phyloP scores from a whole-genome alignment of 257 asterid species.

The Marsdenia floribunda region DNA sequence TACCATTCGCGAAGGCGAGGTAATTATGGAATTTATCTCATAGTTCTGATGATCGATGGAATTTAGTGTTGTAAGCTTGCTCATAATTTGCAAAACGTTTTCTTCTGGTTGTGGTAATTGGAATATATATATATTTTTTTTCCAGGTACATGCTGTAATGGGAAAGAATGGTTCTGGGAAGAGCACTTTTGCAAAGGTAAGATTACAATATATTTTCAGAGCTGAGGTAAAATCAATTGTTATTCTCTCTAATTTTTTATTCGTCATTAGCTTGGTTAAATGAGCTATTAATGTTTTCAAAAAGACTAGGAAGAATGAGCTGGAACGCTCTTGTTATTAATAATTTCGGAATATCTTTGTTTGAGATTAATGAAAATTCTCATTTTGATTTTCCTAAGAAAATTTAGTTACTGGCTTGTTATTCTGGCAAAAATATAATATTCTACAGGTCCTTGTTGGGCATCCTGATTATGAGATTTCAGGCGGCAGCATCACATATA shows the following conservation, averaged over 20 bases:
- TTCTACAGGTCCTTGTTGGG: slow-evolving; percentile 85
- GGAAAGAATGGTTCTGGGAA: slow-evolving; percentile 99
- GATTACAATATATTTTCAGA: slow-evolving; percentile 7
- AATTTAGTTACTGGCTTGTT: not conserved
- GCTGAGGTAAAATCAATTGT: not conserved
- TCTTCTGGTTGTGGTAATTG: slow-evolving; percentile 21
- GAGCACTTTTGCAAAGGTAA: slow-evolving; percentile 98
- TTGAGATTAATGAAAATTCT: not conserved
- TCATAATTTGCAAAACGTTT: not conserved
- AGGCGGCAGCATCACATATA: slow-evolving; percentile 73
- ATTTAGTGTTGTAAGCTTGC: not conserved
- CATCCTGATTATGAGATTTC: slow-evolving; percentile 97
- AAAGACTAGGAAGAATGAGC: not conserved
- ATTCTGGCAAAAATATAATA: slow-evolving; percentile 20
- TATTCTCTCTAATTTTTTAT: not conserved
- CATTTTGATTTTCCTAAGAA: not conserved
- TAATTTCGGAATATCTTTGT: not conserved
- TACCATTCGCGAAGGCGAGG: slow-evolving; percentile 87
- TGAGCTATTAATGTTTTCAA: not conserved
- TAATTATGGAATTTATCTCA: slow-evolving; percentile 15
- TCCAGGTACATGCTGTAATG: slow-evolving; percentile 86
- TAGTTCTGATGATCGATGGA: not conserved
- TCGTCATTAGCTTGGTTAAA: not conserved
- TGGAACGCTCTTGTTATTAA: not conserved
- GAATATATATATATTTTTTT: slow-evolving; percentile 12